These are phyloP conservation scores for Dioscorea dumetorum DNA, from an alignment of 106 monocot species.

Conservation along the genomic window DNA sequence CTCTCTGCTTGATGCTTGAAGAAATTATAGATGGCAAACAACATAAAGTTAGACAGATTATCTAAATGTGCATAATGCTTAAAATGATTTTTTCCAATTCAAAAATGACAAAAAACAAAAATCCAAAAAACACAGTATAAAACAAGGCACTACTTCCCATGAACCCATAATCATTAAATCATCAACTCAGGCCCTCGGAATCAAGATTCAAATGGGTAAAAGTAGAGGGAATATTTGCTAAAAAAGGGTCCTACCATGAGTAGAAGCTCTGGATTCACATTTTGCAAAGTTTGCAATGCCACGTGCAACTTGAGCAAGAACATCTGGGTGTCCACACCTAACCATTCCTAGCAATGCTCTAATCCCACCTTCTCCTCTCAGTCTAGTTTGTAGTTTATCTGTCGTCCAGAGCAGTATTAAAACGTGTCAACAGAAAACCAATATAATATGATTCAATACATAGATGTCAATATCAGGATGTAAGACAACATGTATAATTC, in stretches of 20 bases:
- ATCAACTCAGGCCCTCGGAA: neutral
- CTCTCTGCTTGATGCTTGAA: no score
- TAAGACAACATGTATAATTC: no score
- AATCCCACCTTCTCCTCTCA: conserved; percentile 89
- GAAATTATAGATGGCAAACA: no score
- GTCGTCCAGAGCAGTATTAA: neutral
- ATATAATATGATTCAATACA: neutral
- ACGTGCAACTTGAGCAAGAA: conserved; percentile 98
- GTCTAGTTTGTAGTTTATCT: conserved; percentile 82
- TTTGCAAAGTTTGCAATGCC: conserved; percentile 99
- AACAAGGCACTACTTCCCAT: no score
- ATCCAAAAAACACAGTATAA: no score
- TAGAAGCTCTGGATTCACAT: conserved; percentile 91
- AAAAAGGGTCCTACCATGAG: conserved; percentile 49
- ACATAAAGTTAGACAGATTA: no score
- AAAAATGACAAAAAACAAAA: no score
- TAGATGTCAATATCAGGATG: neutral
- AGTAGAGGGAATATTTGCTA: neutral
- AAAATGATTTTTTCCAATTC: no score
- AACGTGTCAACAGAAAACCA: neutral
- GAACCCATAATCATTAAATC: no score
- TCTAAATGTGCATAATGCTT: no score
- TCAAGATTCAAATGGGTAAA: neutral
- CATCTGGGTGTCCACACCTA: conserved; percentile 86
- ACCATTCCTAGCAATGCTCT: conserved; percentile 92